These are phyloP conservation scores for Friedmanniomyces endolithicus DNA, from an alignment of 495 filamentous ascomycete genomes.

Conservation along the genomic window DNA sequence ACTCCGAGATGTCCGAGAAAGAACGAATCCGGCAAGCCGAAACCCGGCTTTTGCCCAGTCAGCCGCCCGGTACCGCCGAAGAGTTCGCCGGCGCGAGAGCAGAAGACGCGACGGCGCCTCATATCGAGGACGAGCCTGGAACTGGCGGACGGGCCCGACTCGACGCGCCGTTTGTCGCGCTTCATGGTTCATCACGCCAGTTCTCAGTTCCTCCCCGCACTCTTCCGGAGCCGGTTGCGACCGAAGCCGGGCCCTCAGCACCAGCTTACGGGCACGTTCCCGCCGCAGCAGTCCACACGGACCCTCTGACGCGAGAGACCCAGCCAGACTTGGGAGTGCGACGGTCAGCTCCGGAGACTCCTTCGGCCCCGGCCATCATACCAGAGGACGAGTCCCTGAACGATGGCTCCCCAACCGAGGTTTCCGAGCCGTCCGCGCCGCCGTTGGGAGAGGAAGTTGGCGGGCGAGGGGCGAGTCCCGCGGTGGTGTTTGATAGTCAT, in stretches of 20 bases:
- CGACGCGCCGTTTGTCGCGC: not conserved
- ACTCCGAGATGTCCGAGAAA: slow-evolving; percentile 29
- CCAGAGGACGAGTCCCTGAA: not conserved
- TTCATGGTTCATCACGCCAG: not conserved
- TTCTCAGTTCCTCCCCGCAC: not conserved
- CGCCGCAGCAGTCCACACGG: not conserved
- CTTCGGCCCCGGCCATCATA: slow-evolving; percentile 20
- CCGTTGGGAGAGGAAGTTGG: slow-evolving; percentile 50
- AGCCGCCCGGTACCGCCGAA: slow-evolving; percentile 22
- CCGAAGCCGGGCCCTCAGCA: not conserved
- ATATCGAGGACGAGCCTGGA: slow-evolving; percentile 5
- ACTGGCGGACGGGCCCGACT: not conserved
- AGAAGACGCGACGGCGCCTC: slow-evolving; percentile 19
- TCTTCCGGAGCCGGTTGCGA: not conserved
- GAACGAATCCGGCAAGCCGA: slow-evolving; percentile 30
- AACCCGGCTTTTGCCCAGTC: slow-evolving; percentile 28
- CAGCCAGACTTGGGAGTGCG: slow-evolving; percentile 60
- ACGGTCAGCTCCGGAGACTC: slow-evolving; percentile 56
- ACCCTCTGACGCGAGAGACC: not conserved
- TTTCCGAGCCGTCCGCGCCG: slow-evolving; percentile 53
- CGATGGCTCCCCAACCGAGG: not conserved
- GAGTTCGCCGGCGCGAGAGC: not conserved
- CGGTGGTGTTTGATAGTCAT: slow-evolving; percentile 7
- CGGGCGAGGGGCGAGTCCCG: slow-evolving; percentile 34
- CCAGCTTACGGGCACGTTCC: slow-evolving; percentile 5